A percentile compares a stretch with the other conserved stretches of the same genome.
Evolutionary conservation across 1,284 basidiomycete species (phyloP).

Genomic region (Leucocoprinus gongylophorus): DNA sequence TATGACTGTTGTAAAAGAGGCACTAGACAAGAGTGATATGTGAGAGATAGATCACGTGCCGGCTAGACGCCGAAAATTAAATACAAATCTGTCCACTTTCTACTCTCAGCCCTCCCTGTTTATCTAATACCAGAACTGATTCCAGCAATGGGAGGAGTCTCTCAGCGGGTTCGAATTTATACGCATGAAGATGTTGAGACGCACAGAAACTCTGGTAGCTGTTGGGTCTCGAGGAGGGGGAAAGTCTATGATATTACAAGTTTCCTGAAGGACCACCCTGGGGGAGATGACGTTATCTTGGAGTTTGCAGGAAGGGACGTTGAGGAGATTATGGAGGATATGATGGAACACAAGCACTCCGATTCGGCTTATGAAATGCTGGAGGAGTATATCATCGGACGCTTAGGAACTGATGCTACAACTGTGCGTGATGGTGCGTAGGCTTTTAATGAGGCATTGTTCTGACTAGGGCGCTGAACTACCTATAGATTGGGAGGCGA

Average conservation of each 20-base stretch:
- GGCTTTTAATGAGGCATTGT: neutral
- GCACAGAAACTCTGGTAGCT: conserved; percentile 52
- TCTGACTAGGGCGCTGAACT: conserved; percentile 10
- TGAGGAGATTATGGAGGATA: conserved; percentile 75
- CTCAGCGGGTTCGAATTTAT: conserved; percentile 65
- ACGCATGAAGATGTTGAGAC: conserved; percentile 61
- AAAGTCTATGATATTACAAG: conserved; percentile 77
- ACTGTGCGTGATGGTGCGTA: conserved; percentile 72
- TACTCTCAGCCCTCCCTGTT: neutral
- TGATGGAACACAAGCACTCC: conserved; percentile 87
- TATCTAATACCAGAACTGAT: neutral
- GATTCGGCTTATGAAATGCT: conserved; percentile 90
- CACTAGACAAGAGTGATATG: too few relatives aligned
- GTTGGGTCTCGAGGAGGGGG: conserved; percentile 68
- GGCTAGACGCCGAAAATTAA: neutral
- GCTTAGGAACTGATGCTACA: conserved; percentile 68
- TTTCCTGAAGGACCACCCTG: conserved; percentile 78
- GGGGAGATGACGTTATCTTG: conserved; percentile 79
- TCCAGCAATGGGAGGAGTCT: conserved; percentile 31
- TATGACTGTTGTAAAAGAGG: too few relatives aligned
- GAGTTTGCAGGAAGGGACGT: conserved; percentile 83
- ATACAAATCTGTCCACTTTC: conserved; percentile 6
- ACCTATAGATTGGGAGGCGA: conserved; percentile 73
- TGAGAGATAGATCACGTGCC: too few relatives aligned
- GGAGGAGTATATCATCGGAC: conserved; percentile 79